These are phyloP conservation scores for Backusella macrospora DNA, from an alignment of 192 early-diverging fungal genomes.

Conservation along the genomic window DNA sequence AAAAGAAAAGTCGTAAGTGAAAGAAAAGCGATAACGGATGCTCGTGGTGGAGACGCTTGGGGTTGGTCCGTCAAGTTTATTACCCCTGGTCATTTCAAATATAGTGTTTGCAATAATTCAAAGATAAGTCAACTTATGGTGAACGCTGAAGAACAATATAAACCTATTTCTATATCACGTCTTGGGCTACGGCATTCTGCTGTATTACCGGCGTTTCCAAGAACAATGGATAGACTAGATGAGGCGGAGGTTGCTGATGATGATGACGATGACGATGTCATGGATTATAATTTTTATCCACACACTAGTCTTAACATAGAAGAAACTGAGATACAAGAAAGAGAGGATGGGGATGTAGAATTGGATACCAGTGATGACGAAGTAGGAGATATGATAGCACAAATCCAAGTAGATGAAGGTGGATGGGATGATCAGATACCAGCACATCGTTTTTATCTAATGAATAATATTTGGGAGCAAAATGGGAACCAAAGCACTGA, in stretches of 20 bases:
- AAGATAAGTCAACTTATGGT: background rate
- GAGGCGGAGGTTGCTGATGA: conserved; percentile 32
- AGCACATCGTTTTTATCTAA: background rate
- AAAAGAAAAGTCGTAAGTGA: conserved; percentile 38
- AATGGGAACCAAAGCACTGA: conserved; percentile 8
- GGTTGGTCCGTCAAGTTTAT: conserved; percentile 39
- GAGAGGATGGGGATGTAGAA: conserved; percentile 33
- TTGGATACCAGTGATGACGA: conserved; percentile 31
- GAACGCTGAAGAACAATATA: background rate
- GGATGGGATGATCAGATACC: conserved; percentile 18
- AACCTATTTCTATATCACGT: background rate
- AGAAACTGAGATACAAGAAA: conserved; percentile 27
- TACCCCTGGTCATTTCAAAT: conserved; percentile 25
- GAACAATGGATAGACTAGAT: conserved; percentile 31
- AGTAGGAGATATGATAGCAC: conserved; percentile 15
- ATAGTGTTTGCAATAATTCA: conserved; percentile 5
- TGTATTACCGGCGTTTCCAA: conserved; percentile 23
- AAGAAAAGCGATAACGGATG: conserved; percentile 30
- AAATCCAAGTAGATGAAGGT: background rate
- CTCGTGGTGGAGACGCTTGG: conserved; percentile 11
- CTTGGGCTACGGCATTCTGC: conserved; percentile 25
- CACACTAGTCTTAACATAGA: conserved; percentile 1
- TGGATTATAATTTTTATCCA: background rate
- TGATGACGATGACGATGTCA: conserved; percentile 26
- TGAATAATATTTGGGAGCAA: background rate